These are phyloP conservation scores for Rhododendron ovatum DNA, from an alignment of 148 eudicot species.

Conservation along the genomic window DNA sequence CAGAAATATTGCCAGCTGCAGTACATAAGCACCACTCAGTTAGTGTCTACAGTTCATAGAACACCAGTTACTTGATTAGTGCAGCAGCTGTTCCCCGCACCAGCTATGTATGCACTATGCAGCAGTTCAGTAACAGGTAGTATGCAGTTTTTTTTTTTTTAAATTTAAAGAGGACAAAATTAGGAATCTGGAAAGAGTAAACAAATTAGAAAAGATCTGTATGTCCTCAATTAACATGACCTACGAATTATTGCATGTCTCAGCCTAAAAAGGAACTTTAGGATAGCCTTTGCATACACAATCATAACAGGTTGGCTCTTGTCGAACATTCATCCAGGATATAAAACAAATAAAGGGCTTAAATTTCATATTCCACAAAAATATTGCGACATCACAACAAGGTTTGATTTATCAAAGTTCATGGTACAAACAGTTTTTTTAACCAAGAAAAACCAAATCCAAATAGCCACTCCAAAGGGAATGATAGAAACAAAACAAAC, in stretches of 20 bases:
- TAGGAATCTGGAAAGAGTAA: not conserved
- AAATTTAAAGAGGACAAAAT: not conserved
- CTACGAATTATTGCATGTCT: not conserved
- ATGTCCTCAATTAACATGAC: not conserved
- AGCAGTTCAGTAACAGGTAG: not conserved
- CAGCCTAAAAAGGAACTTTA: not conserved
- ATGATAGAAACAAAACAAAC: not conserved
- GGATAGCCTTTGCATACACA: not conserved
- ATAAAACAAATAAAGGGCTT: not conserved
- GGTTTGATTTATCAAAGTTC: not conserved
- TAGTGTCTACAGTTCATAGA: not conserved
- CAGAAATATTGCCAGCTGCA: constrained; percentile 70
- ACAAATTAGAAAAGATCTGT: not conserved
- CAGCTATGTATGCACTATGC: not conserved
- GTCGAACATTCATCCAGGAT: not conserved
- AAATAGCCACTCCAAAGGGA: not conserved
- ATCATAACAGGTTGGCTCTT: not conserved
- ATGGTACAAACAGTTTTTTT: not conserved
- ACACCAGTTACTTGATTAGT: not conserved
- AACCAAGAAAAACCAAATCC: not conserved
- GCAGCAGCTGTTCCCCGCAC: not conserved
- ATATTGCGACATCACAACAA: not conserved
- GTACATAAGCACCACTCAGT: constrained; percentile 14
- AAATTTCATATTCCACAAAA: not conserved
- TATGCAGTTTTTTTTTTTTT: not conserved